phyloP scores from a whole-genome alignment of 2,329 filamentous ascomycete genomes.

The Colletotrichum sublineola region DNA sequence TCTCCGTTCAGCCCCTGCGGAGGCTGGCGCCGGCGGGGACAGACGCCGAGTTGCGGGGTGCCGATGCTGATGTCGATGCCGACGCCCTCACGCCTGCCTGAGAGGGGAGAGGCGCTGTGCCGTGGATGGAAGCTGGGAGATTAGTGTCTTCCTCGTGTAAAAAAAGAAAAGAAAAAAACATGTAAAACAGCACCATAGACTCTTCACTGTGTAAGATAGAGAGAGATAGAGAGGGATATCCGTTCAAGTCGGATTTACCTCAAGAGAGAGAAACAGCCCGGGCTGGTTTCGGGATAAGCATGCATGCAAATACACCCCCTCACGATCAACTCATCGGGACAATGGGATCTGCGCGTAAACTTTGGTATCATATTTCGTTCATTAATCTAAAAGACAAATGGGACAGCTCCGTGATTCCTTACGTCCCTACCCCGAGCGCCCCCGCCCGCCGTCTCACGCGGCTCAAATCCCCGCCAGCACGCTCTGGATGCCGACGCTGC shows the following conservation, averaged over 20 bases:
- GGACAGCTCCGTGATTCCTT: not conserved
- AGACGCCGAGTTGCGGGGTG: not conserved
- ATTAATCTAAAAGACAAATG: not conserved
- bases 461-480: slow-evolving; percentile 75
- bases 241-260: too few species aligned
- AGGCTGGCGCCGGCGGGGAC: not conserved
- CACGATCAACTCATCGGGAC: not conserved
- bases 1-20: slow-evolving; percentile 22
- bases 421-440: not conserved
- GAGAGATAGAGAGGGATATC: not conserved
- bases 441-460: not conserved
- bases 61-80: too few species aligned
- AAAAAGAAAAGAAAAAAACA: not conserved
- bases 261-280: not conserved
- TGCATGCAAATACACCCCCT: not conserved
- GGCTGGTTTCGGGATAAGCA: not conserved
- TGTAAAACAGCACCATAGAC: not conserved
- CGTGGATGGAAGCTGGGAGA: too few species aligned
- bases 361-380: slow-evolving; percentile 39
- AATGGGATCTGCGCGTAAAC: not conserved
- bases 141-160: not conserved
- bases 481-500: slow-evolving; percentile 84
- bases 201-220: slow-evolving; percentile 6
- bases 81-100: not conserved
- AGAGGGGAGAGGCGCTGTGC: not conserved